phyloP scores from a whole-genome alignment of 257 asterid genomes.

The Henckelia pumila region DNA sequence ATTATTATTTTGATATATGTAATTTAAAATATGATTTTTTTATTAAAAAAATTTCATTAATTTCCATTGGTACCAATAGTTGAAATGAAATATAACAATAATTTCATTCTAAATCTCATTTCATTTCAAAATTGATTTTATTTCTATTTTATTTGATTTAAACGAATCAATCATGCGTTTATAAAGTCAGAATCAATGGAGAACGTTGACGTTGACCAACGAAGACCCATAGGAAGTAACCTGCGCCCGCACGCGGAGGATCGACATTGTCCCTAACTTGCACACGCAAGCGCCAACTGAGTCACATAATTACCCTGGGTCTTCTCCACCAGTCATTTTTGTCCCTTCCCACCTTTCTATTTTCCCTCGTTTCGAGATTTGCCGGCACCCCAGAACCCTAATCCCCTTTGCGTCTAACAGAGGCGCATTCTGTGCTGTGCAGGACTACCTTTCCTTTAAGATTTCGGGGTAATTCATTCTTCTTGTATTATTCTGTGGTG shows the following conservation, averaged over 20 bases:
- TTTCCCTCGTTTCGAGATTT: slow-evolving; percentile 2
- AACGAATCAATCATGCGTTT: too few relatives aligned
- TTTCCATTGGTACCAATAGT: too few relatives aligned
- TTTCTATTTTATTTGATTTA: too few relatives aligned
- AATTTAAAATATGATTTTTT: too few relatives aligned
- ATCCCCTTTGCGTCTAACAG: slow-evolving; percentile 9
- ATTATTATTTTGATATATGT: too few relatives aligned
- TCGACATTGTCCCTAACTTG: slow-evolving; percentile 24
- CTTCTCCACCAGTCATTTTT: slow-evolving; percentile 27
- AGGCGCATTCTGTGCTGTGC: slow-evolving; percentile 24
- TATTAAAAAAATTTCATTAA: too few relatives aligned
- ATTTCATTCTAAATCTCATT: too few relatives aligned
- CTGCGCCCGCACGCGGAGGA: slow-evolving; percentile 37
- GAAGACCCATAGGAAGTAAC: slow-evolving; percentile 28
- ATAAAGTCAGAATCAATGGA: too few relatives aligned
- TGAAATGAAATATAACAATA: too few relatives aligned
- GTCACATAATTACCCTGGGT: slow-evolving; percentile 23
- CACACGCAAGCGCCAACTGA: slow-evolving; percentile 35
- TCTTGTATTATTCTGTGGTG: slow-evolving; percentile 1
- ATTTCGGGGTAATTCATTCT: slow-evolving; percentile 25
- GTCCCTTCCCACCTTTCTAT: slow-evolving; percentile 18
- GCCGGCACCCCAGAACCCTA: slow-evolving; percentile 42
- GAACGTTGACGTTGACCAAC: too few relatives aligned
- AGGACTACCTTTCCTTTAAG: neutral
- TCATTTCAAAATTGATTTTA: too few relatives aligned